Evolutionary conservation across 495 filamentous ascomycete genomes (phyloP), one percentile per base, ranked within the genome.

Genomic region (Xeromyces bisporus): DNA sequence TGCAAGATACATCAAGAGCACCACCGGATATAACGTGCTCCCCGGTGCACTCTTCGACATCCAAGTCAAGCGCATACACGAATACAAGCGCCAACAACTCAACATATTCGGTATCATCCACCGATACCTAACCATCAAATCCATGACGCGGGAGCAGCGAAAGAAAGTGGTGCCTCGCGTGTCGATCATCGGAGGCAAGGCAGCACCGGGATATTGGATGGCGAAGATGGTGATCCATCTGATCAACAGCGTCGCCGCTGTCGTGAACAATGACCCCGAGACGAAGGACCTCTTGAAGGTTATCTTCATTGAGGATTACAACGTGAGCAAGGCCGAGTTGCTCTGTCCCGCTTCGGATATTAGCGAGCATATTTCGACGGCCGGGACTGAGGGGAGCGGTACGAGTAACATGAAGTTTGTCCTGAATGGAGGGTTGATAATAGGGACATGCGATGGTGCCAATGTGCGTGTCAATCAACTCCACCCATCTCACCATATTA

Each of bases 151-250:
- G 1, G 82, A 83, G 46, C 77, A 93, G 48, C 71, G 75, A 36
- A 86, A 92, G 66, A 89, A 93, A 51, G 65, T 82, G 35, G 71
- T 75, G 9, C 84, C 87, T n/a, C 75, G 87, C 26, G 89, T 94
- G 10, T 91, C 82, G 18, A 91, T 97, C 56, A 93, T 97, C 49
- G 89, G 91, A 40, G 89, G 89, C 35, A 97, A 97, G 56, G 89
- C 89, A 12, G 89, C 89, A 0, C 89, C 89, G 2, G 89, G 89
- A 2, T 97, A 97, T 60, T 97, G 91, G 91, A 97, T 97, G 89
- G 89, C 89, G 12, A 97, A 97, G 70, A 87, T 87, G 6, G 80
- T 97, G 38, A 97, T 97, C 37, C 85, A 94, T 50, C 70, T 97
- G 29, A 79, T 97, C 61, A 93, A 91, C 62, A 77, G 70, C 37